Conservation (phyloP, 805 yeast genomes). For the Spencermartinsiella europaea region DNA sequence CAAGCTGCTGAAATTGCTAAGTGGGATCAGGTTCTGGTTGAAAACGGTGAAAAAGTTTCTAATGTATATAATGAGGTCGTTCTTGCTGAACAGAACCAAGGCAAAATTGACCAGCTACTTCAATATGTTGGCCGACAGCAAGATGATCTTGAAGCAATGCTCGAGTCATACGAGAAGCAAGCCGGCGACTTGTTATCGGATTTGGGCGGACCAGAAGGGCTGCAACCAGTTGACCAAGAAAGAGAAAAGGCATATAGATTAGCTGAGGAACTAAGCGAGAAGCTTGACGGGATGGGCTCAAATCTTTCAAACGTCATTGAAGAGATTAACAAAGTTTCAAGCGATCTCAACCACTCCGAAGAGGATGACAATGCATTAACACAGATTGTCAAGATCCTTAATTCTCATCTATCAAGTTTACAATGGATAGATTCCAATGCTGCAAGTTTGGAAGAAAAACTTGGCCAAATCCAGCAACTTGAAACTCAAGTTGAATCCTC, state of each 20-base stretch:
- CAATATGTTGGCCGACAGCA: slow-evolving; percentile 87
- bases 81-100: slow-evolving; percentile 80
- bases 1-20: slow-evolving; percentile 69
- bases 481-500: background rate
- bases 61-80: slow-evolving; percentile 71
- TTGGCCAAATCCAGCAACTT: slow-evolving; percentile 36
- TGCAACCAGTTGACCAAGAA: slow-evolving; percentile 60
- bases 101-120: slow-evolving; percentile 80
- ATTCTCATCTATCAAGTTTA: slow-evolving; percentile 83
- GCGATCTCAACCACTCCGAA: slow-evolving; percentile 65
- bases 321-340: slow-evolving; percentile 76
- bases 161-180: slow-evolving; percentile 77
- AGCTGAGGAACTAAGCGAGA: slow-evolving; percentile 80
- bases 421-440: slow-evolving; percentile 81
- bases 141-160: slow-evolving; percentile 76
- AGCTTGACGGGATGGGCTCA: slow-evolving; percentile 68
- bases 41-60: slow-evolving; percentile 79
- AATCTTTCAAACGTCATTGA: slow-evolving; percentile 70
- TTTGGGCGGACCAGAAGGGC: slow-evolving; percentile 29
- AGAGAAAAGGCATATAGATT: slow-evolving; percentile 84
- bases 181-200: slow-evolving; percentile 22
- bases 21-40: slow-evolving; percentile 83
- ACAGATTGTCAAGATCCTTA: slow-evolving; percentile 68
- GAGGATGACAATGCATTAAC: slow-evolving; percentile 37
- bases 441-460: slow-evolving; percentile 57